Percentiles rank a stretch among this genome's conserved stretches.
phyloP scores from a whole-genome alignment of 768 basidiomycete genomes.

The Pholiota conissans region DNA sequence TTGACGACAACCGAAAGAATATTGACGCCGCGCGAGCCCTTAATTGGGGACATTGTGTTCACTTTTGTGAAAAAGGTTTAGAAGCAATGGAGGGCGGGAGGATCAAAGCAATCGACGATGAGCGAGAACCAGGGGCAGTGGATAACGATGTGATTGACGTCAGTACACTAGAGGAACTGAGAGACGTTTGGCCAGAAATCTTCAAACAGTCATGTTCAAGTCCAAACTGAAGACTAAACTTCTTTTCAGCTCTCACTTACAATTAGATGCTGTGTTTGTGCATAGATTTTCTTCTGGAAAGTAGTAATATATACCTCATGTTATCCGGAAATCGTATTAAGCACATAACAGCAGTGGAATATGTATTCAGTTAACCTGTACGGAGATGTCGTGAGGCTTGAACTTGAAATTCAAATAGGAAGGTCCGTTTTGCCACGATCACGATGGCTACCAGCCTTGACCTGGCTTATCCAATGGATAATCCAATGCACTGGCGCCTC shows the following conservation, averaged over 20 bases:
- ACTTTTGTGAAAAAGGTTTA: constrained; percentile 72
- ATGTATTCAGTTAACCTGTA: too few species aligned
- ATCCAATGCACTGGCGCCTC: background rate
- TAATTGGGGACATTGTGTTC: constrained; percentile 74
- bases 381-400: too few species aligned
- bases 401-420: too few species aligned
- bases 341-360: too few species aligned
- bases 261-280: too few species aligned
- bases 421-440: too few species aligned
- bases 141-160: constrained; percentile 54
- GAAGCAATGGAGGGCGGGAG: constrained; percentile 65
- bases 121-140: constrained; percentile 31
- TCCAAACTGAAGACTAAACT: background rate
- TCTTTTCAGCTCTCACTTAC: too few species aligned
- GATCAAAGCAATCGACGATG: constrained; percentile 46
- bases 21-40: constrained; percentile 62
- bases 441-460: too few species aligned
- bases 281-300: too few species aligned
- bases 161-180: constrained; percentile 60
- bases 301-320: too few species aligned
- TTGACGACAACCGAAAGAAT: constrained; percentile 77
- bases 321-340: too few species aligned
- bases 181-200: constrained; percentile 73
- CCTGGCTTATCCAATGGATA: too few species aligned
- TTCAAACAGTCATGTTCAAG: constrained; percentile 40